Base-by-base conservation (phyloP, 1,139 yeast genomes). In the Protomyces inundatus region DNA sequence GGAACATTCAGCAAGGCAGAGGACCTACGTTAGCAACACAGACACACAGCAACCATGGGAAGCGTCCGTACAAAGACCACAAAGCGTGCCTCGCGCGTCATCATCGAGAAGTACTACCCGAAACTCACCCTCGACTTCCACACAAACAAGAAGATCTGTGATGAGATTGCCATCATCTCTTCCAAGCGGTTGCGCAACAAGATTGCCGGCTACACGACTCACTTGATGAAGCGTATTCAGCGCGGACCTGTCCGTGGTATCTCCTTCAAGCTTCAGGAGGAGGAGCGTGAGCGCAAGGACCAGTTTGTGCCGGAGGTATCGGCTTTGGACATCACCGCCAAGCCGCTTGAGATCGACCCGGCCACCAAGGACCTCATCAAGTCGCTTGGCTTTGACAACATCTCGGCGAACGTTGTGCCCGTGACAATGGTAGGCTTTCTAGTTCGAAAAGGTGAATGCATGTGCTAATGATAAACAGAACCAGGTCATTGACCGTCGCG, bases 241-340 rank as follows among this genome's bases (percentile, higher is more conserved):
- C 93, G 93, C 87, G 99, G 99, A 79, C 98, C 99, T 85, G 99
- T 93, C 76, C 91, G 98, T 87, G 99, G 99, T 85, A 95, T 93
- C 76, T 93, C 98, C 77, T 93, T 93, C 97, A 95, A 95, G 84
- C 90, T 93, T 79, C 99, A 93, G 86, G 99, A 93, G 85, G 99
- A 93, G 84, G 99, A 95, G 87, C 93, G 98, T 87, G 99, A 95
- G 85, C 89, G 98, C 86, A 93, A 95, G 85, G 99, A 95, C 83
- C 98, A 95, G 85, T 95, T 91, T 83, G 98, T 95, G 77, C 99
- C 99, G 83, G 98, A 91, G 81, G 96, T 91, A 78, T 95, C 98
- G 80, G 99, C 98, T 80, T 89, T 95, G 81, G 98, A 91, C 84
- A 88, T 91, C 80, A 86, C 96, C 75, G 91, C 90, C 88, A 85